These are phyloP conservation scores for Neoascochyta sp. DNA, from an alignment of 2,329 filamentous ascomycete species.

Conservation along the genomic window DNA sequence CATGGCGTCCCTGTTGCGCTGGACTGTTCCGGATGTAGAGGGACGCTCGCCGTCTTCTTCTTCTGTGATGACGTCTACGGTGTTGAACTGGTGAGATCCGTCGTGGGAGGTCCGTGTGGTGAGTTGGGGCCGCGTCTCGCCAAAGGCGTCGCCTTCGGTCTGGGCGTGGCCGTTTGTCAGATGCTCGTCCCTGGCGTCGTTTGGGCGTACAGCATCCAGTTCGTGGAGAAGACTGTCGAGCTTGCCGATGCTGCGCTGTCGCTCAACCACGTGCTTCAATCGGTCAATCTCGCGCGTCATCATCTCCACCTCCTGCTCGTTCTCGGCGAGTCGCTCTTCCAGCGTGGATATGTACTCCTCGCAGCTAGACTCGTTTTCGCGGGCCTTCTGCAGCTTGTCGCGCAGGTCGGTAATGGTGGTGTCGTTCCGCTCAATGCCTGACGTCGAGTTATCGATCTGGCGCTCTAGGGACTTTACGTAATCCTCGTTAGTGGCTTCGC, in stretches of 20 bases:
- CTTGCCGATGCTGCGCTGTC: constrained; percentile 90
- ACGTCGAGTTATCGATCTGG: constrained; percentile 84
- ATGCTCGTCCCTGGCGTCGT: constrained; percentile 32
- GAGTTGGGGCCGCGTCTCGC: constrained; percentile 26
- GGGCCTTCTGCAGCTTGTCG: constrained; percentile 81
- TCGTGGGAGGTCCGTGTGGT: constrained; percentile 20
- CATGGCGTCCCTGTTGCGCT: constrained; percentile 11
- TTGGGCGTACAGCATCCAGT: constrained; percentile 61
- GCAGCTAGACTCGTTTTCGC: constrained; percentile 83
- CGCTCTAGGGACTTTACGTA: constrained; percentile 90
- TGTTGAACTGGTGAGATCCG: constrained; percentile 30
- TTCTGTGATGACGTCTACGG: constrained; percentile 37
- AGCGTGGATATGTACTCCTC: constrained; percentile 98
- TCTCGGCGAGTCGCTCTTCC: constrained; percentile 90
- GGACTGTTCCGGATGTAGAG: constrained; percentile 21
- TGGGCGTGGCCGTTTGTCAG: constrained; percentile 36
- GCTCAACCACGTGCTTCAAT: constrained; percentile 89
- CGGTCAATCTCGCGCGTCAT: constrained; percentile 97
- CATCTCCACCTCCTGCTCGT: constrained; percentile 90
- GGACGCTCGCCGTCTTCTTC: constrained; percentile 33
- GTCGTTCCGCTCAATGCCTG: constrained; percentile 88
- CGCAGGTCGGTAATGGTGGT: constrained; percentile 81
- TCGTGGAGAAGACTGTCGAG: constrained; percentile 90
- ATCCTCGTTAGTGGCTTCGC: constrained; percentile 84
- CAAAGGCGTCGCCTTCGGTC: constrained; percentile 30